Evolutionary conservation across 768 basidiomycete species (phyloP).

Genomic region (Mycena leptocephala): DNA sequence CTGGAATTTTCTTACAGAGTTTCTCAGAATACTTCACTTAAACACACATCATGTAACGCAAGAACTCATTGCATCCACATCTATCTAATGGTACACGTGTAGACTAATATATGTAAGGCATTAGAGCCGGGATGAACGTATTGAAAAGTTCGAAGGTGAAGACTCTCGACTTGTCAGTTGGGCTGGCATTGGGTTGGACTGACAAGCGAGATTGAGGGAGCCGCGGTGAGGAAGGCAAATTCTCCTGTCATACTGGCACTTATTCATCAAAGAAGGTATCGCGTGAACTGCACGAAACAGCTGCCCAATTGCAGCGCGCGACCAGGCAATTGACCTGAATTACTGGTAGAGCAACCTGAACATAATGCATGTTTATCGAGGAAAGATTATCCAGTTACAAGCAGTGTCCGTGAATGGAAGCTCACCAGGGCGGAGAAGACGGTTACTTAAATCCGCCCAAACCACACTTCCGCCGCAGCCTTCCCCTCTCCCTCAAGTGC

Average conservation of each 20-base stretch:
- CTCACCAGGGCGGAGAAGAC: no score
- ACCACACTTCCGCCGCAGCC: slow-evolving; percentile 60
- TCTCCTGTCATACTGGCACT: background rate
- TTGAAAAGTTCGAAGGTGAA: slow-evolving; percentile 49
- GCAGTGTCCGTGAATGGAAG: no score
- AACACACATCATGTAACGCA: no score
- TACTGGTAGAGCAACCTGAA: no score
- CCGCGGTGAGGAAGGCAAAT: slow-evolving; percentile 3
- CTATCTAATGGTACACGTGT: no score
- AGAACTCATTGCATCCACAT: no score
- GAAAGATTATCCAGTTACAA: no score
- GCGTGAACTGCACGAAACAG: slow-evolving; percentile 18
- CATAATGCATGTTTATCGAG: no score
- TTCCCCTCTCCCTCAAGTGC: slow-evolving; percentile 49
- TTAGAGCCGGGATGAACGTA: slow-evolving; percentile 48
- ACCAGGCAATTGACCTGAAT: background rate
- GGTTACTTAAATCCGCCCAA: slow-evolving; percentile 34
- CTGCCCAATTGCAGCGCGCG: background rate
- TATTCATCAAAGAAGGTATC: slow-evolving; percentile 1
- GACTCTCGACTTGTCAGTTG: slow-evolving; percentile 54
- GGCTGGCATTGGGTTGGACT: slow-evolving; percentile 61
- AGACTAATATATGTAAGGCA: slow-evolving; percentile 49
- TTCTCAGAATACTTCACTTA: no score
- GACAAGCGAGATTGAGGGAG: slow-evolving; percentile 46
- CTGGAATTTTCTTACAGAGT: no score